Percentiles rank a stretch among this genome's conserved stretches.
Evolutionary conservation across 2,329 filamentous ascomycete species (phyloP).

Genomic region (Monilinia polystroma): DNA sequence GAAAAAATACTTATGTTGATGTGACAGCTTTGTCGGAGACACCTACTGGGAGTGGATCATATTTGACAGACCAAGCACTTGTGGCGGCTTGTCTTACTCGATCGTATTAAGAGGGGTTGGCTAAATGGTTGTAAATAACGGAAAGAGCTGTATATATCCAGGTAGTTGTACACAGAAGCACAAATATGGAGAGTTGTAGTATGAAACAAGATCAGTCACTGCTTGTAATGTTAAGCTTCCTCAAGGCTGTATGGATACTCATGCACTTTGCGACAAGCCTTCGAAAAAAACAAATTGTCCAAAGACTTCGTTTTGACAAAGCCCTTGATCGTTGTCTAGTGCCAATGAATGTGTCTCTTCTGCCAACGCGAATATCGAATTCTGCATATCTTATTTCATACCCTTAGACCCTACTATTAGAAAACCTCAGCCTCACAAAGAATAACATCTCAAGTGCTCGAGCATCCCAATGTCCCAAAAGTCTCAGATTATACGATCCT

Average conservation of each 20-base stretch:
- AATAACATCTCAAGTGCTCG: neutral
- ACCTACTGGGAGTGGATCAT: constrained; percentile 29
- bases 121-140: neutral
- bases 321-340: no score
- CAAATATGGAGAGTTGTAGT: neutral
- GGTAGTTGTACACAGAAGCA: constrained; percentile 1
- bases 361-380: no score
- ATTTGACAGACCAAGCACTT: constrained; percentile 31
- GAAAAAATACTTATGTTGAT: constrained; percentile 10
- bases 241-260: no score
- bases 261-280: no score
- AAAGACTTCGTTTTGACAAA: no score
- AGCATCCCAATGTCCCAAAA: neutral
- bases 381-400: neutral
- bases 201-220: neutral
- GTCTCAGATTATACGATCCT: neutral
- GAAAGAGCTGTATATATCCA: neutral
- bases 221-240: neutral
- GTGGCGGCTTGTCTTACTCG: constrained; percentile 33
- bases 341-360: no score
- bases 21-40: constrained; percentile 31
- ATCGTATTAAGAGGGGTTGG: neutral
- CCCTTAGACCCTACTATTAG: neutral
- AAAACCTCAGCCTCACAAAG: no score
- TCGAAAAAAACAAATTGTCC: no score